Evolutionary conservation across 106 monocot genomes (phyloP).

Genomic region (Chionographis japonica): DNA sequence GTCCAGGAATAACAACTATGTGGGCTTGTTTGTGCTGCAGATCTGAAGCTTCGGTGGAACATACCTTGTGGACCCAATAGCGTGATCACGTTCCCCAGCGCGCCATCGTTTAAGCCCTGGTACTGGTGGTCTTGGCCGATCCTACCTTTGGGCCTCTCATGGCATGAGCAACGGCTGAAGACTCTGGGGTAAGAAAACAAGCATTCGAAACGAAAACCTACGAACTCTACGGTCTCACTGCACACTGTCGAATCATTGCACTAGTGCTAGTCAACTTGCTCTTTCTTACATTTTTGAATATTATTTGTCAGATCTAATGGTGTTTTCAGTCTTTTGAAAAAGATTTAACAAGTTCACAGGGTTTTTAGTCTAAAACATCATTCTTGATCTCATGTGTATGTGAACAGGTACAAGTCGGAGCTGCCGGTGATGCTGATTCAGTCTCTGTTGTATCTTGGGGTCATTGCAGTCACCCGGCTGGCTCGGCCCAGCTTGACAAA

Average conservation of each 20-base stretch:
- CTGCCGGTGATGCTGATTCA: constrained; percentile 56
- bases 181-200: constrained; percentile 47
- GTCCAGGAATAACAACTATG: neutral
- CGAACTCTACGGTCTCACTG: too few species aligned
- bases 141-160: constrained; percentile 61
- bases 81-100: constrained; percentile 76
- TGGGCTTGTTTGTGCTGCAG: constrained; percentile 24
- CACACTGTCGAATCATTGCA: too few species aligned
- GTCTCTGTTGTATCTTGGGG: constrained; percentile 46
- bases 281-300: too few species aligned
- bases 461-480: constrained; percentile 49
- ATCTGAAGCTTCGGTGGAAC: constrained; percentile 76
- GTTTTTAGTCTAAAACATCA: too few species aligned
- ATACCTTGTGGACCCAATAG: constrained; percentile 85
- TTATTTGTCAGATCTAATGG: too few species aligned
- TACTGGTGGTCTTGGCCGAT: constrained; percentile 93
- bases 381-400: neutral
- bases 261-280: too few species aligned
- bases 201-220: neutral
- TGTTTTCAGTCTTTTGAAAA: too few species aligned
- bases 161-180: constrained; percentile 62
- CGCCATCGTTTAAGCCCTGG: constrained; percentile 79
- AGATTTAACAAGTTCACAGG: too few species aligned
- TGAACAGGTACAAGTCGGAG: constrained; percentile 50
- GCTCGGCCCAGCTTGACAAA: constrained; percentile 58